Base-by-base conservation (phyloP, 768 basidiomycete genomes). In the Xerocomellus chrysenteron region DNA sequence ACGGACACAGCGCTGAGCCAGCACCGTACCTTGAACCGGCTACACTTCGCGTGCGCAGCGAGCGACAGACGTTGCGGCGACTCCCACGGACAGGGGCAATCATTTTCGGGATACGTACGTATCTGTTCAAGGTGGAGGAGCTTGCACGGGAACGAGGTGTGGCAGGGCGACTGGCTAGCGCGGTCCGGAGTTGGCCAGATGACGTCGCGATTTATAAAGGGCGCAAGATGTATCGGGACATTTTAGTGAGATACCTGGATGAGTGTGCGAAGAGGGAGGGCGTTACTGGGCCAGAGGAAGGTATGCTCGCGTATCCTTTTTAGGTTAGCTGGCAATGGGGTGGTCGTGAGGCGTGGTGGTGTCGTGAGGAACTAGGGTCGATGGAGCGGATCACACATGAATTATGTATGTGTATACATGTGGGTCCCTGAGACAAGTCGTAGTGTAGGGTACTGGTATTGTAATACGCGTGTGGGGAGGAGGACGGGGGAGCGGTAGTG, bases 61-160 rank as follows among this genome's bases (percentile, higher is more conserved):
- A 89, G 65, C 75, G 88, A 24, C 87, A 89, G 73, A 85, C 83
- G 33, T 71, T 90, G 55, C 75, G 87, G 40, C 75, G 88, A 30
- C 77, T 90, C 50, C 83, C 83, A 12, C 73, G 76, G 4, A 82
- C 81, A 41, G 87, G 88, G 12, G 86, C 81, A 2, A 77, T 89
- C 37, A 70, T 85, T 40, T 90, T 91, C 68, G 86, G 83, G 50
- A 85, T 89, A 63, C 77, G 87, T 39, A 85, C 84, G 47, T 88
- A 88, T 71, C 50, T 85, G 52, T 79, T 78, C 41, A 81, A 81
- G 21, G 67, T 88, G 36, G 77, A 75, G 24, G 78, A 80, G 39
- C 68, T 90, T 1, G 74, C 63, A 14, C 63, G 71, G 50, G 89
- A 89, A 67, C 73, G 73, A 9, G 86, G 83, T 0, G 80, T 86